These are phyloP conservation scores for Kalanchoe fedtschenkoi DNA, from an alignment of 164 flowering plant genomes.

Conservation along the genomic window DNA sequence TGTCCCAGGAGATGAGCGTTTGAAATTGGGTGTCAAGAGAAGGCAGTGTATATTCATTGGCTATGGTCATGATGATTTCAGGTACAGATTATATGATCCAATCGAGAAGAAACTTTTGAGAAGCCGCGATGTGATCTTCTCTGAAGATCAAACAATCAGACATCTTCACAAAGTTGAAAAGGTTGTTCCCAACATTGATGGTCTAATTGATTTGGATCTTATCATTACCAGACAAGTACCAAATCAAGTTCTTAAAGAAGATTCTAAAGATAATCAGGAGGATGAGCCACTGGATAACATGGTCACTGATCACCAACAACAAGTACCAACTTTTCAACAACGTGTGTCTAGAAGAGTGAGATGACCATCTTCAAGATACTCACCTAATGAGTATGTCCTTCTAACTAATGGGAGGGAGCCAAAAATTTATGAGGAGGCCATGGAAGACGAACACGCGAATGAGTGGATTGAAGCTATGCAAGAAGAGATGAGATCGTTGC, in stretches of 20 bases:
- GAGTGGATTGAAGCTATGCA: no score
- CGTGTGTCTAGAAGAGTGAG: neutral
- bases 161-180: neutral
- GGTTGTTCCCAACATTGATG: neutral
- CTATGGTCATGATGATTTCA: neutral
- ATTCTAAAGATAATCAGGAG: no score
- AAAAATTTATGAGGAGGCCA: neutral
- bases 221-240: no score
- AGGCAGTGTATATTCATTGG: neutral
- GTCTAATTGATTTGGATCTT: neutral
- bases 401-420: neutral
- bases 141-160: neutral
- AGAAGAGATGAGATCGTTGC: no score
- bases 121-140: neutral
- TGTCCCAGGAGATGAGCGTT: slow-evolving; percentile 3
- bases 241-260: no score
- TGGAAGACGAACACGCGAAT: no score
- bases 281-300: no score
- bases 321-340: neutral
- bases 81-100: neutral
- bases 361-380: neutral
- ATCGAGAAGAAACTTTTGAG: neutral
- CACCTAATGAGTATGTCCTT: neutral
- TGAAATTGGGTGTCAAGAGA: neutral
- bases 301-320: neutral